These are phyloP conservation scores for Saturnispora bothae DNA, from an alignment of 805 yeast species.

Conservation along the genomic window DNA sequence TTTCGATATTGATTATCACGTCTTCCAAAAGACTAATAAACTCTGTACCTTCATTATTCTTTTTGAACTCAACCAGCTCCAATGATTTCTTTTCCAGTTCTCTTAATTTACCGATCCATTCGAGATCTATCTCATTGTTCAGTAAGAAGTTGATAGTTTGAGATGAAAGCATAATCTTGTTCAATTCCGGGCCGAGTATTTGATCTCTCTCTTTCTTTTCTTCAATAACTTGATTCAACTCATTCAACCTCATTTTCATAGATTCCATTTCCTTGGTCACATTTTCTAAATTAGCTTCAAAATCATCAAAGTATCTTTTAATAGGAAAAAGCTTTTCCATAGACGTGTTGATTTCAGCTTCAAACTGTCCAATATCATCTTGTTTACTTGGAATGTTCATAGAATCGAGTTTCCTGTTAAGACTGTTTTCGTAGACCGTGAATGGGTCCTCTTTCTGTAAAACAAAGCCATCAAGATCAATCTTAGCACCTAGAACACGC, in stretches of 20 bases:
- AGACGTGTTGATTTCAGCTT: conserved; percentile 7
- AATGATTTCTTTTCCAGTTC: conserved; percentile 31
- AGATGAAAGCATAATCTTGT: conserved; percentile 70
- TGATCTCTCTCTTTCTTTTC: conserved; percentile 38
- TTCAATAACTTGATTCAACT: conserved; percentile 36
- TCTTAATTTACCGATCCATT: conserved; percentile 56
- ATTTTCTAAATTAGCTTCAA: conserved; percentile 46
- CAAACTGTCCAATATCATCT: conserved; percentile 6
- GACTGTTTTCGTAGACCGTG: background rate
- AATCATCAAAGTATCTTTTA: conserved; percentile 39
- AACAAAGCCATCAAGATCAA: background rate
- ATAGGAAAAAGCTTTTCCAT: conserved; percentile 36
- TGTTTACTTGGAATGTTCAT: conserved; percentile 11
- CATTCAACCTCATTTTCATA: conserved; percentile 43
- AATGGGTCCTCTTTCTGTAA: conserved; percentile 1
- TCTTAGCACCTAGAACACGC: conserved; percentile 6
- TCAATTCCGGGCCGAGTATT: conserved; percentile 61
- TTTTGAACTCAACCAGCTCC: conserved; percentile 50
- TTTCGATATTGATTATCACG: conserved; percentile 41
- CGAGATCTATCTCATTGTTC: conserved; percentile 42
- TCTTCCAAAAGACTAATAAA: conserved; percentile 19
- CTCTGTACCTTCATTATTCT: conserved; percentile 17
- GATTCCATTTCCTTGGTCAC: conserved; percentile 53
- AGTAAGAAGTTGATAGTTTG: conserved; percentile 48
- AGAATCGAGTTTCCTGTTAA: conserved; percentile 9